These are phyloP conservation scores for Coniosporium apollinis DNA, from an alignment of 495 filamentous ascomycete genomes.

Conservation along the genomic window DNA sequence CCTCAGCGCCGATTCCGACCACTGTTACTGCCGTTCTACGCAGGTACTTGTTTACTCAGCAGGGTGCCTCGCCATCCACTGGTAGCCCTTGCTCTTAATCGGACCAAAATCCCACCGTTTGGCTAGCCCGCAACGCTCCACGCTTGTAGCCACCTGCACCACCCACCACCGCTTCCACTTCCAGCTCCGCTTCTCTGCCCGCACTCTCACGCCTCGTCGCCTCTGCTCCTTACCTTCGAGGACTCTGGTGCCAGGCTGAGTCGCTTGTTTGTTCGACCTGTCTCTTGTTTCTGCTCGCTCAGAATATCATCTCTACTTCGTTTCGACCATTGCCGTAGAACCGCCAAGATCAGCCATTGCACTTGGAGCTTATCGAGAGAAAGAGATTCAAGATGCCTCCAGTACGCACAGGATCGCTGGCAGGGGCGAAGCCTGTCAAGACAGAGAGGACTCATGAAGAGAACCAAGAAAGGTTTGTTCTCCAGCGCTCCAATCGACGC, in stretches of 20 bases:
- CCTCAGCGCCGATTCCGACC: neutral
- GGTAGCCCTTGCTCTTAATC: neutral
- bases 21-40: neutral
- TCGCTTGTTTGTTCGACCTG: neutral
- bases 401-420: constrained; percentile 20
- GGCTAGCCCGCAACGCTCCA: neutral
- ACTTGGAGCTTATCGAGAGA: neutral
- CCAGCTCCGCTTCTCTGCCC: too few relatives aligned
- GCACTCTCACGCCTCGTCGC: too few relatives aligned
- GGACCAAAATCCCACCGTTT: neutral
- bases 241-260: neutral
- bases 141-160: neutral
- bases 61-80: neutral
- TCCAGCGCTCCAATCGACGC: too few relatives aligned
- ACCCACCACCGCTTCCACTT: too few relatives aligned
- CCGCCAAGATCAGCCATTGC: too few relatives aligned
- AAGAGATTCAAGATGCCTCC: constrained; percentile 26
- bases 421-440: constrained; percentile 35
- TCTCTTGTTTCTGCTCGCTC: neutral
- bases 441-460: constrained; percentile 66
- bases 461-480: constrained; percentile 66
- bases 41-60: neutral
- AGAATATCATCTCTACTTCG: neutral
- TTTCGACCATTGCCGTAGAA: too few relatives aligned
- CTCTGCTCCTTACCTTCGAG: too few relatives aligned